These are phyloP conservation scores for Suhomyces terraborum DNA, from an alignment of 1,139 yeast species.

Conservation along the genomic window DNA sequence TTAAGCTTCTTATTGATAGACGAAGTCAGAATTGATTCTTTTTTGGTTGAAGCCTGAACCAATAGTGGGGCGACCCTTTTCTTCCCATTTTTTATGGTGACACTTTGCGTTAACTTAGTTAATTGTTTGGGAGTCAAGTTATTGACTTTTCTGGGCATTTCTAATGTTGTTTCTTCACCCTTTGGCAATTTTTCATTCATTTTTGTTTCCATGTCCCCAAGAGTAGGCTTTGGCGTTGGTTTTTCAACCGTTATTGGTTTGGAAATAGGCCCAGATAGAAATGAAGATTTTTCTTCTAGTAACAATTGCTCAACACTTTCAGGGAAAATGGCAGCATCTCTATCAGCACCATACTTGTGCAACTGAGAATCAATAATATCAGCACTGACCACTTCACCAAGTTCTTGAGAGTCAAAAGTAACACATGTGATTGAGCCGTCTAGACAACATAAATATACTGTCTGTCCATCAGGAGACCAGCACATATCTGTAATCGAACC, in stretches of 20 bases:
- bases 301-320: conserved; percentile 80
- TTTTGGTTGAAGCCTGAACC: conserved; percentile 52
- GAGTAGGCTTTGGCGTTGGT: conserved; percentile 3
- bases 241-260: background rate
- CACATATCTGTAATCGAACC: conserved; percentile 72
- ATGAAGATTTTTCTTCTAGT: conserved; percentile 62
- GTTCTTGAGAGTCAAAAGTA: conserved; percentile 65
- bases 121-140: conserved; percentile 20
- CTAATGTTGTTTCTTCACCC: conserved; percentile 12
- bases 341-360: conserved; percentile 83
- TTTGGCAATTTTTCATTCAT: conserved; percentile 11
- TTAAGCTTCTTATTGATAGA: conserved; percentile 12
- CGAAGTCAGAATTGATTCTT: conserved; percentile 12
- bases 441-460: conserved; percentile 71
- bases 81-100: conserved; percentile 74
- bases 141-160: conserved; percentile 14
- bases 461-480: conserved; percentile 78
- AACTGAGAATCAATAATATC: conserved; percentile 65
- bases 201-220: conserved; percentile 3
- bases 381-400: conserved; percentile 74
- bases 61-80: conserved; percentile 85
- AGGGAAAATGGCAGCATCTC: conserved; percentile 81
- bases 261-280: conserved; percentile 1
- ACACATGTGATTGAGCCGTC: conserved; percentile 85
- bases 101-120: conserved; percentile 28